Base-by-base conservation (phyloP, 805 yeast species). In the Candida parachauliodes region DNA sequence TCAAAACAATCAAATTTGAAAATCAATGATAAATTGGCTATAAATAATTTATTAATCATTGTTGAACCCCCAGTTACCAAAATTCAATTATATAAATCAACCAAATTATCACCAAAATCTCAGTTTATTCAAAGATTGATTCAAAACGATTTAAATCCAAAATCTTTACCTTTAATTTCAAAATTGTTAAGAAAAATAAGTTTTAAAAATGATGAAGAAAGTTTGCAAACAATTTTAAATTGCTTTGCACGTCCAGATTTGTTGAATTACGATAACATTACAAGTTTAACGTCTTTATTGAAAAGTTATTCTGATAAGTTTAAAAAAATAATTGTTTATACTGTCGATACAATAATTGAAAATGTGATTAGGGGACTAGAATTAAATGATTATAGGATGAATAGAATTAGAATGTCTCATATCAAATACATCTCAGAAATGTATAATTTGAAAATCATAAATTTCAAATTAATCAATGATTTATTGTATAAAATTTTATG, bases 361-460 rank as follows among this genome's bases (percentile, higher is more conserved):
- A 66, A 69, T n/a, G 68, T 84, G 11, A 65, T 71, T 8, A 50
- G 78, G 18, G 93, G 88, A 0, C 58, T 88, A 42, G 95, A 88
- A 50, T 46, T 65, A 4, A 77, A 80, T 44, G 77, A 77, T 46
- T 82, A 74, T 50, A 66, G 77, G 38, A 55, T 61, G 35, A 82
- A 81, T 48, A 71, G 88, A 52, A 60, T 61, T 10, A 63, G 95
- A 40, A 55, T 84, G 41, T 70, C 93, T 0, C 76, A 80, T 37
- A 71, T 77, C 5, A 74, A 67, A 49, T 81, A 78, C 47, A 46
- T 89, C 10, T 74, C 79, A 0, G 83, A 78, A 40, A 52, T 88
- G 19, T 72, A 60, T 52, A 76, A 77, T 45, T 42, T 55, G 15
- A 63, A 68, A 14, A 49, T 82, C 7, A 47, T 87, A 9, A 62